Conservation (phyloP, 495 filamentous ascomycete species). For the Penicillium ochrochloron region DNA sequence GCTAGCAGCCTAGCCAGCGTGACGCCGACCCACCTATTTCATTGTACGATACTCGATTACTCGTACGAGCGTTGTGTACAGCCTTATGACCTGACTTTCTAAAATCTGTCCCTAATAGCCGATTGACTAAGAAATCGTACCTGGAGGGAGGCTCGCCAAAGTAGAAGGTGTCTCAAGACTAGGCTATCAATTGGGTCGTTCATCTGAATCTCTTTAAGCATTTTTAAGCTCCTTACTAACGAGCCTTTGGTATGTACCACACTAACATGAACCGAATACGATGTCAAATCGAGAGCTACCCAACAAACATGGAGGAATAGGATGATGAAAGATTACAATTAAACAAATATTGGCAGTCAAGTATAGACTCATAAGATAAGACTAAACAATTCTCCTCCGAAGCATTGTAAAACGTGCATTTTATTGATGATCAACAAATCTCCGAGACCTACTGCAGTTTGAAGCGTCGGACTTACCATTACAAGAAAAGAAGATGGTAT, state of each 20-base stretch:
- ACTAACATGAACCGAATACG: neutral
- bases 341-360: neutral
- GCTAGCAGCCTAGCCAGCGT: neutral
- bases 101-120: neutral
- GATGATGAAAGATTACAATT: neutral
- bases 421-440: neutral
- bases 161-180: neutral
- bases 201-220: neutral
- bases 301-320: neutral
- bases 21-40: neutral
- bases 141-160: neutral
- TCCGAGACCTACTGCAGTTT: neutral
- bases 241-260: neutral
- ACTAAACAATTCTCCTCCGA: neutral
- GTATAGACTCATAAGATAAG: neutral
- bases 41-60: neutral
- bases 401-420: neutral
- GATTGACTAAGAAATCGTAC: neutral
- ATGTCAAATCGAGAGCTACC: neutral
- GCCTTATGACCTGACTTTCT: neutral
- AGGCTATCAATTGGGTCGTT: neutral
- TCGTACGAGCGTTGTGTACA: neutral
- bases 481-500: neutral
- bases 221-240: neutral
- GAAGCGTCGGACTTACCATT: neutral